Evolutionary conservation across 371 early-diverging fungal genomes (phyloP), one percentile per base, ranked within the genome.

Genomic region (Blastocladiella emersonii): DNA sequence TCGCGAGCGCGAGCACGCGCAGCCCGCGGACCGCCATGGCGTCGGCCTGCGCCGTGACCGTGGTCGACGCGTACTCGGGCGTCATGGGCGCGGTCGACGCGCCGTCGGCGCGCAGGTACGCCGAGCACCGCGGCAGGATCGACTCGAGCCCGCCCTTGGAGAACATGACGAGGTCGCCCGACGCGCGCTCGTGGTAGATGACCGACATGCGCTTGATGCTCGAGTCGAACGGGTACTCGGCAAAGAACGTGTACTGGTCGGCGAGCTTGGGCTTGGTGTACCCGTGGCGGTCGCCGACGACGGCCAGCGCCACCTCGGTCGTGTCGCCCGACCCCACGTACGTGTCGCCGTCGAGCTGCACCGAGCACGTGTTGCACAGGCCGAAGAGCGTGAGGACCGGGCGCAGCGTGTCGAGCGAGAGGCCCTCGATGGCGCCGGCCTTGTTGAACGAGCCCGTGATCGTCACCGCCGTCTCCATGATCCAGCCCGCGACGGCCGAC

Each of bases 71-170:
- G 49, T 73, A 77, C 57, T 85, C 85, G 0, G 78, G 25, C 48
- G 48, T 48, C n/a, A 25, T 19, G n/a, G 48, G n/a, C 1, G 78
- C 60, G 91, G 66, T 32, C 80, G 75, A 41, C 66, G 35, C 70
- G 23, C 63, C 56, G 0, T 61, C 68, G 30, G 65, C 57, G 37
- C 41, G 66, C 7, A 49, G 44, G 17, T 49, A 57, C 21, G 63
- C 3, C 1, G 63, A 62, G 37, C 25, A 34, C 55, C 64, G 67
- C 49, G 69, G 72, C 34, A 94, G 69, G 6, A 93, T 73, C 59
- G 85, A 85, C 71, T 95, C 95, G 12, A 93, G 92, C 0, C 94
- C 94, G 48, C 95, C 95, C 70, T 95, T 95, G 61, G 79, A 85
- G 1, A 91, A 76, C n/a, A 92, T 71, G 59, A 82, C 74, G 27